Evolutionary conservation across 345 rosid genomes (phyloP).

Genomic region (Hibiscus tridactylites): DNA sequence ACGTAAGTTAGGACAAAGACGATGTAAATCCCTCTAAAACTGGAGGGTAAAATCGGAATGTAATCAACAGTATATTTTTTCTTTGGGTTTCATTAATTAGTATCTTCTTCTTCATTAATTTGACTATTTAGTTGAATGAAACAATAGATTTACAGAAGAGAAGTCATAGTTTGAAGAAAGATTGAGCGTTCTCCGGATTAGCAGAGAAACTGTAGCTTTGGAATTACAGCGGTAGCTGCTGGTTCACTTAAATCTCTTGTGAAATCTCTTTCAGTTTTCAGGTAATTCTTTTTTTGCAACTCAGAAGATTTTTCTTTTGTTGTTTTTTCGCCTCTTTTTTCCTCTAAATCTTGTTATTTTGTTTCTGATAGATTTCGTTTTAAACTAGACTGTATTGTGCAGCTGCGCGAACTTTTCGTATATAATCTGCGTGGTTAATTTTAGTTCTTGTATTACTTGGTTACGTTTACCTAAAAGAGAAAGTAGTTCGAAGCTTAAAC

Average conservation of each 20-base stretch:
- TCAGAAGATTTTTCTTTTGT: neutral
- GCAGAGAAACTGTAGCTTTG: neutral
- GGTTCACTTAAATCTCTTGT: slow-evolving; percentile 7
- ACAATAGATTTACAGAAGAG: neutral
- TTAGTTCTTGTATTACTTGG: neutral
- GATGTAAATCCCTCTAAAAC: neutral
- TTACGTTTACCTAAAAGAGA: neutral
- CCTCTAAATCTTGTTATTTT: neutral
- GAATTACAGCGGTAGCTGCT: slow-evolving; percentile 1
- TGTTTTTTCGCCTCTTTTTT: neutral
- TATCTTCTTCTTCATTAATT: no score
- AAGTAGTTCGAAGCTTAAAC: neutral
- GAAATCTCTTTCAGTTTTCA: slow-evolving; percentile 5
- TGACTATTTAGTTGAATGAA: neutral
- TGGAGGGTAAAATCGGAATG: neutral
- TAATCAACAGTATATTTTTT: neutral
- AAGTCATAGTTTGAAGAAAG: neutral
- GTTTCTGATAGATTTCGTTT: neutral
- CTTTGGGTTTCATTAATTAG: no score
- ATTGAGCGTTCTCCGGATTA: neutral
- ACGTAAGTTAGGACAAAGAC: neutral
- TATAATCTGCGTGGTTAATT: neutral
- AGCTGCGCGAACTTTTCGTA: neutral
- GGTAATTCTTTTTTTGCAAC: slow-evolving; percentile 6
- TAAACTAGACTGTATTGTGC: neutral